Conservation (phyloP, 1,139 yeast species). For the Geotrichum klebahnii region DNA sequence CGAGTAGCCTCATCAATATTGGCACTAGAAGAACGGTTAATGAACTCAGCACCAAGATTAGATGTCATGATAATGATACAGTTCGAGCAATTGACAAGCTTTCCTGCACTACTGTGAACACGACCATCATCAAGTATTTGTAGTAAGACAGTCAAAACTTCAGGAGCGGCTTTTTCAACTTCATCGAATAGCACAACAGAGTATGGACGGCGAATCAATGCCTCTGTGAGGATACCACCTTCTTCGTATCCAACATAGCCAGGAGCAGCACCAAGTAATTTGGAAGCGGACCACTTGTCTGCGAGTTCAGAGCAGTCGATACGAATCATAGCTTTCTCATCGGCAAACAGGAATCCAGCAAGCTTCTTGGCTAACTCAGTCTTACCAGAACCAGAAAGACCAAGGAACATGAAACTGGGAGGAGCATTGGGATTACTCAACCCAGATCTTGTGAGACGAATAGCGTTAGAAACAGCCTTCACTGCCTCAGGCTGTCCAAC, state of each 20-base stretch:
- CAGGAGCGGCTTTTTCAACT: conserved; percentile 99
- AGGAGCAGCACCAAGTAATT: conserved; percentile 94
- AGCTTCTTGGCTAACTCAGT: conserved; percentile 95
- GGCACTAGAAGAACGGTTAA: conserved; percentile 65
- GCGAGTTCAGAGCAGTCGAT: conserved; percentile 95
- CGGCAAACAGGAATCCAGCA: conserved; percentile 92
- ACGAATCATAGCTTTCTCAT: conserved; percentile 93
- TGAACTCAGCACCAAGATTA: conserved; percentile 89
- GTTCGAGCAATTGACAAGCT: conserved; percentile 86
- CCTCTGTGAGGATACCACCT: conserved; percentile 94
- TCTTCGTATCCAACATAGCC: conserved; percentile 98
- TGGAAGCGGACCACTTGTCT: conserved; percentile 93
- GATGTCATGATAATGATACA: conserved; percentile 94
- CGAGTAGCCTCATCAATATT: conserved; percentile 34
- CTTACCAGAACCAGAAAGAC: conserved; percentile 96
- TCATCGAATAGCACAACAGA: conserved; percentile 93
- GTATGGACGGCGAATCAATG: conserved; percentile 85
- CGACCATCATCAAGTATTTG: conserved; percentile 96
- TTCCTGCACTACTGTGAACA: conserved; percentile 90
- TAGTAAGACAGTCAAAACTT: conserved; percentile 82
- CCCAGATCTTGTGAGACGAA: conserved; percentile 91
- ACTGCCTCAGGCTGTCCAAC: conserved; percentile 97
- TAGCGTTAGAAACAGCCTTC: conserved; percentile 91
- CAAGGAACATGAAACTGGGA: conserved; percentile 89
- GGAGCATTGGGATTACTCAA: conserved; percentile 94